phyloP scores from a whole-genome alignment of 1,284 basidiomycete genomes.

The Rhodotorula sp. region DNA sequence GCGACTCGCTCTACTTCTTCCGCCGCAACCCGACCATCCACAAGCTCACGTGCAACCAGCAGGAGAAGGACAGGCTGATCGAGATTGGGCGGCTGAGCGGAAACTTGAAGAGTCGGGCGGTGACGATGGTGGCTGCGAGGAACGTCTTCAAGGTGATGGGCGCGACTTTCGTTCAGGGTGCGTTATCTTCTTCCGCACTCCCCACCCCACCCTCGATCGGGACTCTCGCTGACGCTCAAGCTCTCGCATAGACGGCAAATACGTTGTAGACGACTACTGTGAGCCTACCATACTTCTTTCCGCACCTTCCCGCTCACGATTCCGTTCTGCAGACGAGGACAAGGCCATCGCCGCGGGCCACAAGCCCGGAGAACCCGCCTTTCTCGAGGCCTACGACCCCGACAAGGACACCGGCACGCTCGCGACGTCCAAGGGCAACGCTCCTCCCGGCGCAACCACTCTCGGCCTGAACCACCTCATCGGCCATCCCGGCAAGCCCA shows the following conservation, averaged over 20 bases:
- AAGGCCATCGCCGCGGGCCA: conserved; percentile 41
- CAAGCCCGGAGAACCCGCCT: conserved; percentile 40
- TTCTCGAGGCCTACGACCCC: conserved; percentile 43
- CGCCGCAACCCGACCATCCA: conserved; percentile 82
- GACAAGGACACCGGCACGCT: conserved; percentile 51
- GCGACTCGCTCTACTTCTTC: conserved; percentile 96
- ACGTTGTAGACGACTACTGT: conserved; percentile 93
- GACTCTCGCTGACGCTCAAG: no score
- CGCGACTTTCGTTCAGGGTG: conserved; percentile 80
- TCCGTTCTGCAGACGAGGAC: conserved; percentile 39
- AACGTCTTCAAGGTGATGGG: conserved; percentile 95
- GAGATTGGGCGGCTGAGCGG: conserved; percentile 79
- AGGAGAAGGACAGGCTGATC: conserved; percentile 90
- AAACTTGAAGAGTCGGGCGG: conserved; percentile 83
- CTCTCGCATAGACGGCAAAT: conserved; percentile 68
- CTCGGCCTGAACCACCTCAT: conserved; percentile 32
- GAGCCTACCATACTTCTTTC: conserved; percentile 61
- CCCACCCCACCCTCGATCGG: neutral
- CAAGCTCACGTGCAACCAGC: conserved; percentile 80
- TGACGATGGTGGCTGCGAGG: conserved; percentile 86
- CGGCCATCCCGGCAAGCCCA: conserved; percentile 33
- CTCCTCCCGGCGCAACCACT: conserved; percentile 46
- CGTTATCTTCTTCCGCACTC: conserved; percentile 40
- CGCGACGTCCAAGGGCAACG: conserved; percentile 50
- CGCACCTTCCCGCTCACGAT: conserved; percentile 61